phyloP scores from a whole-genome alignment of 2,329 filamentous ascomycete genomes.

The Nemania sp. region DNA sequence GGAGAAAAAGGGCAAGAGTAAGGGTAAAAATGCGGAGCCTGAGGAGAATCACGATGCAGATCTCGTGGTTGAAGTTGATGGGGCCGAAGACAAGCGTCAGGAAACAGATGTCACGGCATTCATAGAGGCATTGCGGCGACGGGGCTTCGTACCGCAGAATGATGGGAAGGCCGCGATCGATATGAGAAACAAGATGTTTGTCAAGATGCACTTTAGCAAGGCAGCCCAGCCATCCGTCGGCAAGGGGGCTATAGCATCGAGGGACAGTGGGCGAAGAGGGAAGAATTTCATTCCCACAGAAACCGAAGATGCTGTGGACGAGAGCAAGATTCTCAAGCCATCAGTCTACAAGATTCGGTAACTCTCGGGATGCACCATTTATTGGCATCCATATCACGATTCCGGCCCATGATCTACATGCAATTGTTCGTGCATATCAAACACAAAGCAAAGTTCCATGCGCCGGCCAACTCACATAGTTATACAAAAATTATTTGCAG shows the following conservation, averaged over 20 bases:
- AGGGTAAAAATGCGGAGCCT: slow-evolving; percentile 52
- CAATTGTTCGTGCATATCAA: no score
- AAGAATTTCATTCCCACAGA: slow-evolving; percentile 62
- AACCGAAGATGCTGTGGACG: slow-evolving; percentile 65
- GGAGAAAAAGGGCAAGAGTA: slow-evolving; percentile 43
- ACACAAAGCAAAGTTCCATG: no score
- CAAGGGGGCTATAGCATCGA: slow-evolving; percentile 62
- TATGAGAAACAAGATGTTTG: slow-evolving; percentile 95
- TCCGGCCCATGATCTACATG: neutral
- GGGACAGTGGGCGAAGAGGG: slow-evolving; percentile 23
- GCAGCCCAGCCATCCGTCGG: slow-evolving; percentile 73
- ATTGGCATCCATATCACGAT: neutral
- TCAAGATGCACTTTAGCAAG: slow-evolving; percentile 94
- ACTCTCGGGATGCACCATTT: slow-evolving; percentile 12
- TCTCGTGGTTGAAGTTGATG: slow-evolving; percentile 72
- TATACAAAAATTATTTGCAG: no score
- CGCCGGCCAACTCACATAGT: no score
- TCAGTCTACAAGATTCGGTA: slow-evolving; percentile 93
- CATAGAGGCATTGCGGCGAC: slow-evolving; percentile 75
- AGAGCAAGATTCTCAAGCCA: slow-evolving; percentile 75
- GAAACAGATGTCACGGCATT: slow-evolving; percentile 90
- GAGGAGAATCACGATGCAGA: slow-evolving; percentile 57
- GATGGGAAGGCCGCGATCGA: slow-evolving; percentile 67
- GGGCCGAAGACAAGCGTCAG: slow-evolving; percentile 61
- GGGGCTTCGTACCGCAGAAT: slow-evolving; percentile 83